Base-by-base conservation (phyloP, 2,329 filamentous ascomycete species). In the Paecilomyces formosus region DNA sequence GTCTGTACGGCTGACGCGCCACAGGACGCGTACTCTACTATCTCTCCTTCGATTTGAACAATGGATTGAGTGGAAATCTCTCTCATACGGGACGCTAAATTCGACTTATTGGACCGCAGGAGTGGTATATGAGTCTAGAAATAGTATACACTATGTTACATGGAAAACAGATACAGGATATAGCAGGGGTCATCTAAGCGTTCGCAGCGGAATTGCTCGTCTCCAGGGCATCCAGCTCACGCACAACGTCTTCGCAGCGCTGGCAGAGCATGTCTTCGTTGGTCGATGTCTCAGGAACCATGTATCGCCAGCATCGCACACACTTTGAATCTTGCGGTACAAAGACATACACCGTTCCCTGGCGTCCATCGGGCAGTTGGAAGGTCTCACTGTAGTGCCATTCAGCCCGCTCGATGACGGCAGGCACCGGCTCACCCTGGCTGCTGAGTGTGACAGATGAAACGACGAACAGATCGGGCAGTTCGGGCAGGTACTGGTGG, bases 261-360 rank as follows among this genome's bases (percentile, higher is more conserved):
- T 73, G 75, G 73, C 93, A 97, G 18, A 96, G 76, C 45, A 77
- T 72, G 18, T 88, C 85, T 64, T 87, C 81, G 54, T 75, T 74
- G n/a, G 65, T 62, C 55, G 63, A 56, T 3, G 64, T 51, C 52
- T 71, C 65, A 21, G 82, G 78, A n/a, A 88, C 86, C 24, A 88
- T 81, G 72, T 90, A 96, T 61, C 88, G 85, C 94, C 94, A 99
- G 76, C 94, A 99, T 55, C 94, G 81, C 0, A 84, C 81, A 71
- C 94, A 99, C 73, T 97, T 99, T 53, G 80, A 75, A 12, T 76
- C 73, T 13, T 72, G 71, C 0, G 86, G 81, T 9, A 81, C 71
- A 62, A 79, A 78, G 21, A 79, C 72, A 67, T 74, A 68, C 3
- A 72, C 74, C 2, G 58, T 69, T 2, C 73, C 75, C 56, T 65